Conservation (phyloP, 768 basidiomycete species). For the Hydnum rufescens region DNA sequence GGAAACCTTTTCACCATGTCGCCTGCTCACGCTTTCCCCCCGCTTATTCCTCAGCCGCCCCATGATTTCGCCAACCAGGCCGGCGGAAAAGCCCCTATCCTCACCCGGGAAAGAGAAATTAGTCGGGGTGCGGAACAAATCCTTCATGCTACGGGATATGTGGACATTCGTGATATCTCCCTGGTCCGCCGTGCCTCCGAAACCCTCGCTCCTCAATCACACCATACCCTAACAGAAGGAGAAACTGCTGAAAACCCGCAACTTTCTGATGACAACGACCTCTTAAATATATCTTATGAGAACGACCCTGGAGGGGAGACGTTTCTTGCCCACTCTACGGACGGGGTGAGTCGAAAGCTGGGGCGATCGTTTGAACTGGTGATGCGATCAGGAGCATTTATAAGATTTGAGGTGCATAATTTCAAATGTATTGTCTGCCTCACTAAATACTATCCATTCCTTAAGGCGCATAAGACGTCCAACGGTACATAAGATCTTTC, state of each 20-base stretch:
- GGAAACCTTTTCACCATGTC: constrained; percentile 47
- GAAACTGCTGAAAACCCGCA: not conserved
- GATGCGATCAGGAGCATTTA: constrained; percentile 41
- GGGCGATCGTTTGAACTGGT: constrained; percentile 61
- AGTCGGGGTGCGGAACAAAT: constrained; percentile 45
- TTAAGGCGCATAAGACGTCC: too few relatives aligned
- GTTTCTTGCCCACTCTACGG: constrained; percentile 8
- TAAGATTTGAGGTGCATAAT: constrained; percentile 56
- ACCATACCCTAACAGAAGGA: constrained; percentile 4
- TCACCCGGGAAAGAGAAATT: constrained; percentile 32
- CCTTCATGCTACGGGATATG: constrained; percentile 39
- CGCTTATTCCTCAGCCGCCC: constrained; percentile 4
- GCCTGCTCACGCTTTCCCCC: constrained; percentile 15
- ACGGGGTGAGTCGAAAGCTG: constrained; percentile 33
- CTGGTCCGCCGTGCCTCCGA: constrained; percentile 45
- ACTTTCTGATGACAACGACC: constrained; percentile 11
- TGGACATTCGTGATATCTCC: constrained; percentile 52
- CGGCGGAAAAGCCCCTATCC: constrained; percentile 1
- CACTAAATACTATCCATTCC: too few relatives aligned
- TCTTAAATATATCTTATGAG: constrained; percentile 11
- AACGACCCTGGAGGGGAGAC: not conserved
- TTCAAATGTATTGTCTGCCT: too few relatives aligned
- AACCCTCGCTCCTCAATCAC: constrained; percentile 17
- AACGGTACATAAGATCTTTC: not conserved
- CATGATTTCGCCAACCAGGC: constrained; percentile 2